Evolutionary conservation across 371 early-diverging fungal genomes (phyloP).

Genomic region (Mortierella sp.): DNA sequence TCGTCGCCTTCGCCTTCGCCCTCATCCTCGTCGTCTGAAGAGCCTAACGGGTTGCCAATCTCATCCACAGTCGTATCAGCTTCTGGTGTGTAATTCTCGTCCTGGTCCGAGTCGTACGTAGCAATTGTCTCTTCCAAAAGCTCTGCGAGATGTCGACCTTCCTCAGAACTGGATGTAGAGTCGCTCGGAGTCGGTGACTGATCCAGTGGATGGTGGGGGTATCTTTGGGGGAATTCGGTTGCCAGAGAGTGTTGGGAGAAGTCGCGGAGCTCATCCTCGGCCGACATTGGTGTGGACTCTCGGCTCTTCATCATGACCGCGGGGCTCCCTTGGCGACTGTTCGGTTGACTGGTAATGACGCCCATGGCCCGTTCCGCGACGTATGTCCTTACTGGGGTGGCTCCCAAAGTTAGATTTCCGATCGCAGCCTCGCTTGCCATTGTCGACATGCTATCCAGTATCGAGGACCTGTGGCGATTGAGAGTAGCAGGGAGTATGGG

Average conservation of each 20-base stretch:
- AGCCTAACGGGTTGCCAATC: constrained; percentile 15
- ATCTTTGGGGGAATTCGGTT: not conserved
- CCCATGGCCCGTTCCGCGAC: constrained; percentile 49
- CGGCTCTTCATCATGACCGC: constrained; percentile 12
- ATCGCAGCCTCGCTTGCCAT: constrained; percentile 33
- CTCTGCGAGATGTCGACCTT: constrained; percentile 5
- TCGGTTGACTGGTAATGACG: constrained; percentile 34
- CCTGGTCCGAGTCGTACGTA: constrained; percentile 53
- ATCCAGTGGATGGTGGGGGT: not conserved
- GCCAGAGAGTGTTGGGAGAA: not conserved
- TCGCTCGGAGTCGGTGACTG: constrained; percentile 14
- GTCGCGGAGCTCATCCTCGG: constrained; percentile 20
- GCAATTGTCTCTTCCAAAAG: constrained; percentile 1
- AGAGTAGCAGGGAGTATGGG: not conserved
- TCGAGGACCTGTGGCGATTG: constrained; percentile 2
- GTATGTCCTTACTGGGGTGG: constrained; percentile 1
- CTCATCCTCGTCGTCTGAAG: constrained; percentile 5
- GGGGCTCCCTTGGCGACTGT: constrained; percentile 46
- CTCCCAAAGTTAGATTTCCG: constrained; percentile 37
- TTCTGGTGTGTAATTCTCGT: constrained; percentile 52
- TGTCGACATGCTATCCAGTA: constrained; percentile 16
- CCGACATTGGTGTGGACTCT: constrained; percentile 22
- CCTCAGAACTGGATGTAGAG: constrained; percentile 11
- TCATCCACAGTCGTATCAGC: constrained; percentile 54
- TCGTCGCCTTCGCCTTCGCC: constrained; percentile 34